Evolutionary conservation across 2,329 filamentous ascomycete genomes (phyloP), one percentile per base, ranked within the genome.

Genomic region (Bretziella fagacearum): DNA sequence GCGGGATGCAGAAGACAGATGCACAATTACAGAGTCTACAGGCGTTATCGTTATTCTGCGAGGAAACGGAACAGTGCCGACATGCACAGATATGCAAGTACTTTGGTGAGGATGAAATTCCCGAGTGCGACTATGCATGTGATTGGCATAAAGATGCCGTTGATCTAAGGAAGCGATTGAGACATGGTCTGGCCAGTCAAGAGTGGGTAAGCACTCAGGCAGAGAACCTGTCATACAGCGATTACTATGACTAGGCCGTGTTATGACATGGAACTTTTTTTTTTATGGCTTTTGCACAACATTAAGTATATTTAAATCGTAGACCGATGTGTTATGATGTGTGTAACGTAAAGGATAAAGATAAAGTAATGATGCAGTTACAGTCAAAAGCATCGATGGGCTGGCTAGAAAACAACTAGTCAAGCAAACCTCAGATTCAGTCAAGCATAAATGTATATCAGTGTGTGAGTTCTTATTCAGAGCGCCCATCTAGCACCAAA

Each of bases 1-100:
- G 33, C 26, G 35, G 33, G 40, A 18, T 40, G 25, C 47, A 47
- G 40, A 39, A 46, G 17, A 23, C 42, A 35, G 59, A 70, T 48
- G 69, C 74, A 6, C 69, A 78, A 51, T 60, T 74, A 13, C 67
- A 72, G 54, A 84, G 80, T 53, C 67, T 85, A 20, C 67, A 75
- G 50, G 71, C 77, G 23, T 66, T 96, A 13, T 73, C 87, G 2
- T 64, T 73, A 7, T 95, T 93, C 58, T 94, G 87, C 59, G 89
- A 96, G 61, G 74, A 74, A 48, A 81, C 77, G 1, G 68, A 65
- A 8, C 64, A 65, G 8, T 96, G 89, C 57, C 72, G 86, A 41
- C 89, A 96, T 57, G 70, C 73, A 41, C 60, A 79, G 20, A 84
- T 93, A 47, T 79, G 75, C 53, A 69, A 70, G 43, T 89, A 91